phyloP scores from a whole-genome alignment of 768 basidiomycete genomes.

The Cyathus striatus region DNA sequence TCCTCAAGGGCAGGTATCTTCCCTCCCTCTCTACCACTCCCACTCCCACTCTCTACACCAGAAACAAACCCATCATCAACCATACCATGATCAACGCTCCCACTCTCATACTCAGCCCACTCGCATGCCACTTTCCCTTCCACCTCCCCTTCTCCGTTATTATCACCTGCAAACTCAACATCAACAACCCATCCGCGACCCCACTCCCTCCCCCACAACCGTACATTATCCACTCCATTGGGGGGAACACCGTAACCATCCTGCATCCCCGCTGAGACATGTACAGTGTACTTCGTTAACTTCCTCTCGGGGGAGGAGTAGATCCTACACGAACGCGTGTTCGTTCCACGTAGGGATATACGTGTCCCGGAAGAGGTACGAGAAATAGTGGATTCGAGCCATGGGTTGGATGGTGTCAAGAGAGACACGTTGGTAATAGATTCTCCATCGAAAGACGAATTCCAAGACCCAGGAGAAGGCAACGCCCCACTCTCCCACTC shows the following conservation, averaged over 20 bases:
- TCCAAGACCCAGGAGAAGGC: slow-evolving; percentile 32
- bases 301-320: slow-evolving; percentile 39
- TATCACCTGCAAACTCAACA: slow-evolving; percentile 37
- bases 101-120: slow-evolving; percentile 67
- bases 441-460: too few relatives aligned
- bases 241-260: slow-evolving; percentile 31
- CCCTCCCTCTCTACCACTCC: slow-evolving; percentile 5
- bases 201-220: slow-evolving; percentile 63
- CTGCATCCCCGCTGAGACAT: slow-evolving; percentile 31
- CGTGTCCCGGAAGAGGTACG: slow-evolving; percentile 43
- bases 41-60: slow-evolving; percentile 12
- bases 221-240: slow-evolving; percentile 26
- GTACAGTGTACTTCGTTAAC: slow-evolving; percentile 36
- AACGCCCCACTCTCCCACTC: slow-evolving; percentile 35
- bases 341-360: slow-evolving; percentile 46
- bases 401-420: too few relatives aligned
- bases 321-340: slow-evolving; percentile 58
- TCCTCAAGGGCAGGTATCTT: slow-evolving; percentile 72
- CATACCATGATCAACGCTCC: slow-evolving; percentile 42
- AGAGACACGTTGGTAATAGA: too few relatives aligned
- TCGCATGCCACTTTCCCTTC: slow-evolving; percentile 52
- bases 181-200: slow-evolving; percentile 47
- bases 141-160: slow-evolving; percentile 10
- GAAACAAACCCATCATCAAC: slow-evolving; percentile 32
- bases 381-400: slow-evolving; percentile 38